Evolutionary conservation across 2,329 filamentous ascomycete genomes (phyloP), one percentile per base, ranked within the genome.

Genomic region (Botrytis hyacinthi): DNA sequence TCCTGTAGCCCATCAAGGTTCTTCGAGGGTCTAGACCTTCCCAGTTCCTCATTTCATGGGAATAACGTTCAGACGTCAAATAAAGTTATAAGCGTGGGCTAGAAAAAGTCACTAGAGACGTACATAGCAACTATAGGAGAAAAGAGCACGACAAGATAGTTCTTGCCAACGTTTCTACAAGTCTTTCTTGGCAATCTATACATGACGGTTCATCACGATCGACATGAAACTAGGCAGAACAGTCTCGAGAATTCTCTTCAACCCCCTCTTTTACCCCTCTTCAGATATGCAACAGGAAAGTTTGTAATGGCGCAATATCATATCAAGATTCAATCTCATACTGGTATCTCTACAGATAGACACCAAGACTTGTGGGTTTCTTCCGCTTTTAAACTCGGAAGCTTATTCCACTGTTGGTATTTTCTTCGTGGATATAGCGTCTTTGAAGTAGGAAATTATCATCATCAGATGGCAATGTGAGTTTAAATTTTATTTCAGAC

Each of bases 251-350:
- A n/a, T 22, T 40, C 8, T 37, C 22, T 37, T 61, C 59, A 61
- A n/a, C 26, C 35, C 12, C 59, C 59, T 61, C 59, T 40, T n/a
- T 62, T 62, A 62, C 59, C 60, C 60, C 37, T 40, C 60, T 62
- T 42, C 60, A 18, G 60, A 42, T 62, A n/a, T 40, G 60, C 37
- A 62, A 62, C 57, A 37, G 29, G 18, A 60, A 60, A 60, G 57
- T 37, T 35, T 37, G 6, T 26, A 4, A 26, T 37, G 9, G 57
- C 9, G 20, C 10, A 60, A 26, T 35, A 37, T 12, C 20, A 5
- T 60, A 37, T 37, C 20, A 22, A 26, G 2, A 26, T 60, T 35
- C 1, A 18, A 4, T 18, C 6, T 18, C 14, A 29, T 29, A n/a
- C 48, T n/a, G 48, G 48, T 51, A 54, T 54, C 14, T 54, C 6